Evolutionary conservation across 441 rosid species (phyloP), one percentile per base, ranked within the genome.

Genomic region (Euphorbia corollata): DNA sequence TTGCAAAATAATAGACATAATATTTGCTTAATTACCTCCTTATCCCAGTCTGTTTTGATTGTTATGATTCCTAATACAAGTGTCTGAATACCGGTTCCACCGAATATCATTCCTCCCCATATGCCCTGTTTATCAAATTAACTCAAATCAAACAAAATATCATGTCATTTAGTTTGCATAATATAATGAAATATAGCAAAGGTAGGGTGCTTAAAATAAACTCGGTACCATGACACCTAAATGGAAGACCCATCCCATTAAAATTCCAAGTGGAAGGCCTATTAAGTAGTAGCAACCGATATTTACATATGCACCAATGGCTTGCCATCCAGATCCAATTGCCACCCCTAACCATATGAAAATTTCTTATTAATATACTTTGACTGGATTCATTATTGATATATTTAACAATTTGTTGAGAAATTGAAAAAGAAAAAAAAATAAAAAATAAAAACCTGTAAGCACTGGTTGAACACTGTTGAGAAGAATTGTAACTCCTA

Each of bases 341-440:
- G 98, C 96, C 47, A 92, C 98, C 27, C 94, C 97, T 84, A n/a
- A 87, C 96, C 98, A 1, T n/a, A n/a, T n/a, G n/a, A n/a, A n/a
- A n/a, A n/a, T n/a, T n/a, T n/a, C n/a, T n/a, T n/a, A n/a, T n/a
- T n/a, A n/a, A n/a, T n/a, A n/a, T n/a, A n/a, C n/a, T n/a, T n/a
- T n/a, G n/a, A n/a, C n/a, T n/a, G n/a, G n/a, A n/a, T n/a, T n/a
- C n/a, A n/a, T n/a, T n/a, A n/a, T n/a, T n/a, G n/a, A n/a, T n/a
- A n/a, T n/a, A n/a, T n/a, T n/a, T n/a, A n/a, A n/a, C n/a, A n/a
- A n/a, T n/a, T n/a, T n/a, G n/a, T n/a, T n/a, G n/a, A n/a, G n/a
- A n/a, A n/a, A n/a, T n/a, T n/a, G n/a, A n/a, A n/a, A n/a, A n/a
- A n/a, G n/a, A n/a, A n/a, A n/a, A n/a, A n/a, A n/a, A n/a, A n/a